Base-by-base conservation (phyloP, 306 rosid species). In the Glycyrrhiza uralensis region DNA sequence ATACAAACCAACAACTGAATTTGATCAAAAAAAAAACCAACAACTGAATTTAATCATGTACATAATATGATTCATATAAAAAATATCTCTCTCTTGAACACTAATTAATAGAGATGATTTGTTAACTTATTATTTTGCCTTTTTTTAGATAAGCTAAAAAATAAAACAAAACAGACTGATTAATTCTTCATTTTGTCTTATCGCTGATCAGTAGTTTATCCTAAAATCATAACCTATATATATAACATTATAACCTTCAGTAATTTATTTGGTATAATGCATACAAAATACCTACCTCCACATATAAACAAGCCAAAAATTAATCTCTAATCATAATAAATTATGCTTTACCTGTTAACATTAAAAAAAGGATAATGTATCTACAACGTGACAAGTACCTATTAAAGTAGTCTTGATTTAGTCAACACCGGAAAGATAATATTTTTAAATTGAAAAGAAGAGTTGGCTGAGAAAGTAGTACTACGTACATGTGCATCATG, bases 371-470 rank as follows among this genome's bases (percentile, higher is more conserved):
- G 30, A 23, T 19, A 1, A 8, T 46, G 28, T 26, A 47, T 26
- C 17, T 29, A 13, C 74, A 66, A 29, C 74, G n/a, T 52, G 56
- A 63, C 50, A 54, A 36, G 3, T 35, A 22, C 22, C 33, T 23
- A 24, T 17, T 23, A 7, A 41, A 49, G 3, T 24, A 55, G 2
- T 62, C 32, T 45, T 76, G 56, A 76, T 75, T 28, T 29, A 55
- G 78, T 80, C 81, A 75, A 46, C 66, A 63, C 3, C 20, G 4
- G 11, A 38, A 19, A 64, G 17, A 55, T 66, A 69, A 47, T 41
- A 58, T 64, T 72, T 56, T 72, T 56, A 22, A 42, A 45, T 61
- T 55, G 33, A 47, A 64, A 57, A 36, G 44, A 54, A 75, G 58
- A 12, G 73, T 71, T 58, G 32, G 23, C 58, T 18, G 65, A 71